Percentiles rank a stretch among this genome's conserved stretches.
Evolutionary conservation across 768 basidiomycete genomes (phyloP).

Genomic region (Leccinellum luteum): DNA sequence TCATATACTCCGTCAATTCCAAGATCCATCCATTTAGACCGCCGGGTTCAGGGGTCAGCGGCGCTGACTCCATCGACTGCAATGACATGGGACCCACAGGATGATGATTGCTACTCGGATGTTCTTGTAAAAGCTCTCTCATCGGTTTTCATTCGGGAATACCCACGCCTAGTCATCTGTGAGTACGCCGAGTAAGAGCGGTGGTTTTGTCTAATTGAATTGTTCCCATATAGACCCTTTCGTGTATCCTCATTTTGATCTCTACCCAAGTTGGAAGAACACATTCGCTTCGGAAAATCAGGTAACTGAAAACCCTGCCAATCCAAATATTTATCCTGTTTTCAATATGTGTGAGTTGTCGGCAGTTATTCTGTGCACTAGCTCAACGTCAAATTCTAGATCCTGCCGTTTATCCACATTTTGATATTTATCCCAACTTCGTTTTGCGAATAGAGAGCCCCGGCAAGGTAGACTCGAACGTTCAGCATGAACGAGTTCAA

Average conservation of each 20-base stretch:
- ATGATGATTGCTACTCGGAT: conserved; percentile 39
- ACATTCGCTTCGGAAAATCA: background rate
- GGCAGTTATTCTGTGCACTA: background rate
- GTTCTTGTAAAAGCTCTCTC: conserved; percentile 42
- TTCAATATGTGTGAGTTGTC: conserved; percentile 20
- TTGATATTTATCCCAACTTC: conserved; percentile 39
- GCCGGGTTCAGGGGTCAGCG: conserved; percentile 55
- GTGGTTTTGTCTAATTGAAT: conserved; percentile 3
- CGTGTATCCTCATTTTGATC: conserved; percentile 32
- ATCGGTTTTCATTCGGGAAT: conserved; percentile 40
- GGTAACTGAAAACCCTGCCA: background rate
- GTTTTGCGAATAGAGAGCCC: conserved; percentile 1
- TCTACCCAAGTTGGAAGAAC: conserved; percentile 28
- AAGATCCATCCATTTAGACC: conserved; percentile 56
- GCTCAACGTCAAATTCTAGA: conserved; percentile 32
- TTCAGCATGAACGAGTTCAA: conserved; percentile 2
- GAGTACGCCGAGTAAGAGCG: conserved; percentile 4
- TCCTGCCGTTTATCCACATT: conserved; percentile 39
- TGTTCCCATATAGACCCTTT: conserved; percentile 12
- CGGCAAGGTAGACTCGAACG: background rate
- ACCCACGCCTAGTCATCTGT: conserved; percentile 31
- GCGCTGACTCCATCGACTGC: conserved; percentile 41
- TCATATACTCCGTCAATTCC: conserved; percentile 35
- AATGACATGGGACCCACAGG: conserved; percentile 57
- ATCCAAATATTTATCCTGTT: conserved; percentile 22